Percentiles rank a stretch among this genome's conserved stretches.
phyloP scores from a whole-genome alignment of 306 rosid species.

The Cercis canadensis region DNA sequence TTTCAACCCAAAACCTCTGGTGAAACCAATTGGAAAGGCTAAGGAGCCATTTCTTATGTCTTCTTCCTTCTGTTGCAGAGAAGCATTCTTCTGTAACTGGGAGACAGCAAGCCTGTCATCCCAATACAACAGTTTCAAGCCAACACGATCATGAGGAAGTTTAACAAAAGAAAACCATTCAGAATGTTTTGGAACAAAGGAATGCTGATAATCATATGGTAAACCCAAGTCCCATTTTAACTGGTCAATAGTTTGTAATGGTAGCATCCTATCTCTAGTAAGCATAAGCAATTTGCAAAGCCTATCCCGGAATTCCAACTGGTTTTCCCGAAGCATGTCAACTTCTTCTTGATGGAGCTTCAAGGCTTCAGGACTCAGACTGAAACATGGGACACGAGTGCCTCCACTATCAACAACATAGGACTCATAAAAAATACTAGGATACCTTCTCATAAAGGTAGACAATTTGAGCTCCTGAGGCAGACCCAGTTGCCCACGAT shows the following conservation, averaged over 20 bases:
- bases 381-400: slow-evolving; percentile 69
- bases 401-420: slow-evolving; percentile 62
- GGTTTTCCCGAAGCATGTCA: slow-evolving; percentile 41
- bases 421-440: slow-evolving; percentile 73
- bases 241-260: slow-evolving; percentile 84
- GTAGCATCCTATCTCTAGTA: slow-evolving; percentile 67
- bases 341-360: slow-evolving; percentile 51
- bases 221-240: slow-evolving; percentile 92
- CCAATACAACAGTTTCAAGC: slow-evolving; percentile 75
- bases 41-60: slow-evolving; percentile 59
- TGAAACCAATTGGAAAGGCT: slow-evolving; percentile 79
- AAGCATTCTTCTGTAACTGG: slow-evolving; percentile 63
- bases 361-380: slow-evolving; percentile 65
- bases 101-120: slow-evolving; percentile 73
- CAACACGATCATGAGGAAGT: slow-evolving; percentile 72
- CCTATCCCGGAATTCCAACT: slow-evolving; percentile 66
- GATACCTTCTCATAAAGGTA: slow-evolving; percentile 75
- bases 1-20: slow-evolving; percentile 87
- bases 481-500: slow-evolving; percentile 77
- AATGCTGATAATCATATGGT: slow-evolving; percentile 73
- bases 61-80: slow-evolving; percentile 61
- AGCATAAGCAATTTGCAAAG: slow-evolving; percentile 83
- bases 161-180: slow-evolving; percentile 59
- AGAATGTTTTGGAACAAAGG: slow-evolving; percentile 54
- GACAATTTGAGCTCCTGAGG: slow-evolving; percentile 70